These are phyloP conservation scores for Musa schizocarpa DNA, from an alignment of 176 grass and related monocot genomes.

Conservation along the genomic window DNA sequence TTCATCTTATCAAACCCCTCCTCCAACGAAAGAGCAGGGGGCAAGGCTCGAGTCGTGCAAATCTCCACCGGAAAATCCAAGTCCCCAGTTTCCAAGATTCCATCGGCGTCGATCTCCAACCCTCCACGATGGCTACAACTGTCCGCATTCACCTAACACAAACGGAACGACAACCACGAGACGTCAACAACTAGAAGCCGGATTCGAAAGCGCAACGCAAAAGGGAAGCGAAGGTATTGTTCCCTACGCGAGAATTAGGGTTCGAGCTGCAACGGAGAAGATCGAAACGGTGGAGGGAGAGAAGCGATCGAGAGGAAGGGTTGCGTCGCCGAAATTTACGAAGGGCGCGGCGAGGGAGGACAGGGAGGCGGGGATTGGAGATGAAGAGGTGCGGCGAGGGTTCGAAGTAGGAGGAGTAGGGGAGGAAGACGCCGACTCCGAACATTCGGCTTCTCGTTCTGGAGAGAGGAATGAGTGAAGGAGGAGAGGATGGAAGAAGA, in stretches of 20 bases:
- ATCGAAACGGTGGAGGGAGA: not conserved
- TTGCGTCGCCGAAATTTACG: not conserved
- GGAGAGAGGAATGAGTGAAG: not conserved
- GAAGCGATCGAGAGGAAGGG: not conserved
- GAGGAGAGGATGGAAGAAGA: too few species aligned
- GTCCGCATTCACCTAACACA: conserved; percentile 12
- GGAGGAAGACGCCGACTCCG: not conserved
- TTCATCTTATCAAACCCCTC: conserved; percentile 34
- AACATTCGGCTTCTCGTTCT: not conserved
- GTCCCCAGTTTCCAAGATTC: conserved; percentile 11
- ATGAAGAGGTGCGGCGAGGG: not conserved
- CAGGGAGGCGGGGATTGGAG: not conserved
- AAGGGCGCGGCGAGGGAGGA: not conserved
- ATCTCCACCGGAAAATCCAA: conserved; percentile 27
- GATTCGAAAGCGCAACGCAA: not conserved
- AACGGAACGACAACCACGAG: not conserved
- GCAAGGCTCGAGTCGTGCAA: conserved; percentile 19
- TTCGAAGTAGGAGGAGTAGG: not conserved
- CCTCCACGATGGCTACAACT: conserved; percentile 8
- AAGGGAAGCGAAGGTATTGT: not conserved
- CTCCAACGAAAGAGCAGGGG: conserved; percentile 23
- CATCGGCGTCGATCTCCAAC: conserved; percentile 28
- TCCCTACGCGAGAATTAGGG: not conserved
- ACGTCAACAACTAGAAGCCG: not conserved
- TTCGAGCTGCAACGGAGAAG: conserved; percentile 1